A percentile compares a stretch with the other conserved stretches of the same genome.
Evolutionary conservation across 2,329 filamentous ascomycete species (phyloP).

Genomic region (Aspergillus terreus): DNA sequence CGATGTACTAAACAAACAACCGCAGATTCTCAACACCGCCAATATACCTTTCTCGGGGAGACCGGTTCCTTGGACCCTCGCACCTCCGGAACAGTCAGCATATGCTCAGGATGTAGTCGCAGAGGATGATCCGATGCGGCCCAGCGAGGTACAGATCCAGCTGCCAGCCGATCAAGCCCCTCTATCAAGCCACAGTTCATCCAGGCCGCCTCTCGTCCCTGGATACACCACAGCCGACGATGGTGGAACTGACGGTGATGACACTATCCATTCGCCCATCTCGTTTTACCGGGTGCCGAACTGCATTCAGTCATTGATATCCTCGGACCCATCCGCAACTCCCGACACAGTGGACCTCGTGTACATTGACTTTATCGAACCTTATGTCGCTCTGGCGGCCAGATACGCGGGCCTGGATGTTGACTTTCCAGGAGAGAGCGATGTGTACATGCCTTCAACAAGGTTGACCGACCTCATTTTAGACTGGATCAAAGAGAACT

Average conservation of each 20-base stretch:
- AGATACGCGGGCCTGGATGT: conserved; percentile 55
- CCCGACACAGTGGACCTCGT: conserved; percentile 80
- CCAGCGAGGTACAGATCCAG: background rate
- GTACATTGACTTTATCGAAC: conserved; percentile 87
- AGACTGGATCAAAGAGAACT: conserved; percentile 57
- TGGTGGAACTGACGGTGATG: conserved; percentile 77
- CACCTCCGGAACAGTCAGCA: conserved; percentile 45
- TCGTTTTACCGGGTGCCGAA: conserved; percentile 77
- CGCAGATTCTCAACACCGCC: conserved; percentile 42
- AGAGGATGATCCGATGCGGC: conserved; percentile 9
- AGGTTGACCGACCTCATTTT: conserved; percentile 56
- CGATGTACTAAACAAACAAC: conserved; percentile 55
- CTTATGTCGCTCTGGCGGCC: conserved; percentile 73
- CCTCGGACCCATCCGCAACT: conserved; percentile 34
- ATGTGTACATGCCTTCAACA: conserved; percentile 50
- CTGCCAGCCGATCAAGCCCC: conserved; percentile 24
- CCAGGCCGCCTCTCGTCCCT: conserved; percentile 48
- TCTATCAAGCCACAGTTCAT: conserved; percentile 13
- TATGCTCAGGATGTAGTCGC: conserved; percentile 17
- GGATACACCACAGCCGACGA: conserved; percentile 93
- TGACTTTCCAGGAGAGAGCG: conserved; percentile 46
- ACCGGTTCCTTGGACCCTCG: conserved; percentile 29
- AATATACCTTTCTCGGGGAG: conserved; percentile 11
- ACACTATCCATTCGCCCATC: conserved; percentile 76
- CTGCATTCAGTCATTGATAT: conserved; percentile 69